These are phyloP conservation scores for Rhodamnia argentea DNA, from an alignment of 345 rosid species.

Conservation along the genomic window DNA sequence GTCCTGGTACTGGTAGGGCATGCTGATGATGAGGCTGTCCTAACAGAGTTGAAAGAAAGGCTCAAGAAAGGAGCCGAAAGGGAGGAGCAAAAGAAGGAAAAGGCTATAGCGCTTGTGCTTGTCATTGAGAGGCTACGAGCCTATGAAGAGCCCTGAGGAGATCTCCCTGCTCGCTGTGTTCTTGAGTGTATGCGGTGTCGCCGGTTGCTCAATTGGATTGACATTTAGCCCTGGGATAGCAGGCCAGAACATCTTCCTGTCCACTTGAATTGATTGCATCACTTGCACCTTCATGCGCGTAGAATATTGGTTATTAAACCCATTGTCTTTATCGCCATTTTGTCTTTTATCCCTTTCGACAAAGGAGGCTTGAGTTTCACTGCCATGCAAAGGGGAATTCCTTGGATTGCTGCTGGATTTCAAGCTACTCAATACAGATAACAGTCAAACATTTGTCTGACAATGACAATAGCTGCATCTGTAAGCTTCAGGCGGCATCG, in stretches of 20 bases:
- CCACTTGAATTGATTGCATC: not conserved
- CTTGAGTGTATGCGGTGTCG: not conserved
- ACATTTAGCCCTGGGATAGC: not conserved
- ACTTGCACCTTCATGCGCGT: not conserved
- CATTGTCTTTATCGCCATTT: not conserved
- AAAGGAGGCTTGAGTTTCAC: not conserved
- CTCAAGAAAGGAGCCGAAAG: no score
- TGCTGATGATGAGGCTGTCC: no score
- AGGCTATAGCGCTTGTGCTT: no score
- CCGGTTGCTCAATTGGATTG: not conserved
- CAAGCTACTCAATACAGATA: not conserved
- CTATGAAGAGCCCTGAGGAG: not conserved
- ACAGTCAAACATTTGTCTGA: not conserved
- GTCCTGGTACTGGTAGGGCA: no score
- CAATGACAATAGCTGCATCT: not conserved
- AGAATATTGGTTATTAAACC: not conserved
- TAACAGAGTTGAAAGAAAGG: no score
- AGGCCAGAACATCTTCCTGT: not conserved
- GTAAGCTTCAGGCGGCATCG: not conserved
- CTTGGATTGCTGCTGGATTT: not conserved
- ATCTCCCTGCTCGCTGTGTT: not conserved
- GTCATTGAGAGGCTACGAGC: not conserved
- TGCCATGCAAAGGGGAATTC: not conserved
- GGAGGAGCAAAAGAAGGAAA: no score
- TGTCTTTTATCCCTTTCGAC: not conserved